These are phyloP conservation scores for Ceratobasidium sp. DNA, from an alignment of 1,284 basidiomycete species.

Conservation along the genomic window DNA sequence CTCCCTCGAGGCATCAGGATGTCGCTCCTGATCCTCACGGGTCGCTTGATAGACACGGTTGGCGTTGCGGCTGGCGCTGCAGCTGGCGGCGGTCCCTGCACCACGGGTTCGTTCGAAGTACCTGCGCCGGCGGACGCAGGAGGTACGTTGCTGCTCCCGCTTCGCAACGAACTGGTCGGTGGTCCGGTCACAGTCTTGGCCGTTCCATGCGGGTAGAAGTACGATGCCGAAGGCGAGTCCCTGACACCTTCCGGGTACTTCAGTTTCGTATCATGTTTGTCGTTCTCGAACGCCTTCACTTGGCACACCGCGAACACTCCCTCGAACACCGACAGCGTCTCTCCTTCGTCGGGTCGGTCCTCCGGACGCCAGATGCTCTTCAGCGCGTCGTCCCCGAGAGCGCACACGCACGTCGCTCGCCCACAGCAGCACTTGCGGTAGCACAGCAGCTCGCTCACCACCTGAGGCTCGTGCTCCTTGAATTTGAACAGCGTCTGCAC, in stretches of 20 bases:
- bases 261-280: background rate
- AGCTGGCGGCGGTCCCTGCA: too few relatives aligned
- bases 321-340: conserved; percentile 8
- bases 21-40: background rate
- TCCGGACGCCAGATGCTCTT: conserved; percentile 22
- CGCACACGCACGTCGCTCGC: conserved; percentile 20
- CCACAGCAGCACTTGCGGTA: conserved; percentile 17
- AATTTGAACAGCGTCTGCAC: background rate
- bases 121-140: background rate
- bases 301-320: conserved; percentile 19
- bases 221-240: background rate
- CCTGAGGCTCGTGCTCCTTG: background rate
- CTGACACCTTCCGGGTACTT: background rate
- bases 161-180: background rate
- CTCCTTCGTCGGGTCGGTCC: conserved; percentile 3
- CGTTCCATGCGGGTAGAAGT: background rate
- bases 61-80: too few relatives aligned
- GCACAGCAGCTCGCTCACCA: conserved; percentile 25
- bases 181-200: background rate
- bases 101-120: background rate
- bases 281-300: background rate
- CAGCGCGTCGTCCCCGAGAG: background rate
- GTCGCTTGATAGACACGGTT: background rate
- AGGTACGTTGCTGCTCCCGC: background rate
- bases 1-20: conserved; percentile 2